Percentiles rank a stretch among this genome's conserved stretches.
Conservation (phyloP, 192 early-diverging fungal species). For the Rhizophlyctis rosea region DNA sequence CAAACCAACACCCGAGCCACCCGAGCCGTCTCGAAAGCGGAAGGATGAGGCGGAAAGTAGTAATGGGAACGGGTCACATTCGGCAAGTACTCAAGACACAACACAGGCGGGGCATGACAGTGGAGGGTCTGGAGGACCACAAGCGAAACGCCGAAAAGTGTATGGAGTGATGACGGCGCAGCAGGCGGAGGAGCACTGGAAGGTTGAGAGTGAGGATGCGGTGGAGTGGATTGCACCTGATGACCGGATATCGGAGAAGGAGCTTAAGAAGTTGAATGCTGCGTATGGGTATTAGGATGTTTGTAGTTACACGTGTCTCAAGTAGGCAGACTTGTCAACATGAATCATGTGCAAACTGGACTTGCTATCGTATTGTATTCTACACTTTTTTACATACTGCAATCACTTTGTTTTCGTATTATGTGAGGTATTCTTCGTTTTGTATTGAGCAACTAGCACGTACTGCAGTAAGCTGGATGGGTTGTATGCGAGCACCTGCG, state of each 20-base stretch:
- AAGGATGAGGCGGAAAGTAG: too few relatives aligned
- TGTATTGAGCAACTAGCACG: too few relatives aligned
- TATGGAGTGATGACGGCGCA: conserved; percentile 21
- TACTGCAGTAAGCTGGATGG: too few relatives aligned
- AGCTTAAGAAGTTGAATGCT: conserved; percentile 17
- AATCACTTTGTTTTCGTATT: neutral
- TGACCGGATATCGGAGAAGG: conserved; percentile 1
- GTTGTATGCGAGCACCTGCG: too few relatives aligned
- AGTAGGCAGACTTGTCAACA: neutral
- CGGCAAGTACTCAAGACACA: too few relatives aligned
- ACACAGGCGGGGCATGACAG: too few relatives aligned
- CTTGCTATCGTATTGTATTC: neutral
- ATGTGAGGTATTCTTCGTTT: too few relatives aligned
- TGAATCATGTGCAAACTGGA: too few relatives aligned
- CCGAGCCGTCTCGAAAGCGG: too few relatives aligned
- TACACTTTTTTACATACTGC: neutral
- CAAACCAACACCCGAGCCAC: neutral
- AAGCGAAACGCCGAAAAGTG: conserved; percentile 10
- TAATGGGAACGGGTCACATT: too few relatives aligned
- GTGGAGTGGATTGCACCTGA: conserved; percentile 33
- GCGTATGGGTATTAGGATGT: conserved; percentile 32
- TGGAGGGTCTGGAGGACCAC: too few relatives aligned
- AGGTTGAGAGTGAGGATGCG: conserved; percentile 32
- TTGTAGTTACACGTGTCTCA: neutral
- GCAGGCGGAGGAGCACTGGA: conserved; percentile 22